A percentile compares a stretch with the other conserved stretches of the same genome.
phyloP scores from a whole-genome alignment of 1,284 basidiomycete genomes.

The Austroboletus novae-zelandiae region DNA sequence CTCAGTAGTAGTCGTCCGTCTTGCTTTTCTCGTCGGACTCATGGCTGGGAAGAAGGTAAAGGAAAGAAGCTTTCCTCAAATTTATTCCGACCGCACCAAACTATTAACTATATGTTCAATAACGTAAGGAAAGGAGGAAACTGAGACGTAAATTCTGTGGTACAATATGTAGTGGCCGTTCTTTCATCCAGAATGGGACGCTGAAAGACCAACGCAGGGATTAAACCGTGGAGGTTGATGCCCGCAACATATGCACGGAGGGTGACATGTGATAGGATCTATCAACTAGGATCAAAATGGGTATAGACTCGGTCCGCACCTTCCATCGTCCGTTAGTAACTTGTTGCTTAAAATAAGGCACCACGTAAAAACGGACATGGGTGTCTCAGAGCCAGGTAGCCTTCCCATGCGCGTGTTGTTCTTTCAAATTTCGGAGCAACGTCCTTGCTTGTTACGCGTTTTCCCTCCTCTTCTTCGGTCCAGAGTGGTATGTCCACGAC shows the following conservation, averaged over 20 bases:
- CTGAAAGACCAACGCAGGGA: neutral
- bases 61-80: neutral
- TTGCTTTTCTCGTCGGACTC: neutral
- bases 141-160: neutral
- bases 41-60: neutral
- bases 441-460: neutral
- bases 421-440: neutral
- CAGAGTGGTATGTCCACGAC: neutral
- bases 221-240: too few relatives aligned
- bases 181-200: neutral
- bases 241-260: too few relatives aligned
- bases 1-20: neutral
- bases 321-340: neutral
- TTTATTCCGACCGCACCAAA: neutral
- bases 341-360: neutral
- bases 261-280: too few relatives aligned
- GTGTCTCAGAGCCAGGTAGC: neutral
- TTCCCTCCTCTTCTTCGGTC: too few relatives aligned
- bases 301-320: neutral
- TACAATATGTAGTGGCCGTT: too few relatives aligned
- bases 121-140: neutral
- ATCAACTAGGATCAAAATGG: neutral
- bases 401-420: neutral
- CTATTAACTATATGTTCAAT: neutral
- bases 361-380: neutral